Conservation (phyloP, 2,329 filamentous ascomycete species). For the Conoideocrella luteorostrata region DNA sequence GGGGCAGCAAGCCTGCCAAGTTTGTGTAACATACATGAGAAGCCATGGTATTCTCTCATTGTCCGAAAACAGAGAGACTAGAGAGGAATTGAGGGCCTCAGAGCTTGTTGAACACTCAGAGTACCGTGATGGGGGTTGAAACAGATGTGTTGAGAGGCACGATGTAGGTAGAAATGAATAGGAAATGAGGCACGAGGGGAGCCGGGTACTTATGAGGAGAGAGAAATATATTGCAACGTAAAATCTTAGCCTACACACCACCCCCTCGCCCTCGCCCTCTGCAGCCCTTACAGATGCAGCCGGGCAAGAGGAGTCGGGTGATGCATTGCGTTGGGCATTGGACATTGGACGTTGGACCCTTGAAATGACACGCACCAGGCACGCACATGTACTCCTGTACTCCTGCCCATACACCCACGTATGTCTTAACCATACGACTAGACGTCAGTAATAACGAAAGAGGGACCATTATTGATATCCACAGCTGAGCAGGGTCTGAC, state of each 20-base stretch:
- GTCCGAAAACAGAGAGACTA: constrained; percentile 27
- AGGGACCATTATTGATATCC: neutral
- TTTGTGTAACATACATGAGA: constrained; percentile 45
- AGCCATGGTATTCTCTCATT: constrained; percentile 69
- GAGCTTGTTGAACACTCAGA: constrained; percentile 9
- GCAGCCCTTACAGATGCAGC: neutral
- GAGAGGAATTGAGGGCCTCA: constrained; percentile 2
- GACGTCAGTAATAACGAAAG: neutral
- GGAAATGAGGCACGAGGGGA: constrained; percentile 10
- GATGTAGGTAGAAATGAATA: constrained; percentile 9
- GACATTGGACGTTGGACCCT: too few species aligned
- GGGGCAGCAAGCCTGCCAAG: too few species aligned
- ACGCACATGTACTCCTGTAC: neutral
- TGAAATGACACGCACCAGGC: neutral
- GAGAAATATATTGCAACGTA: constrained; percentile 15
- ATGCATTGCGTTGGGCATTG: too few species aligned
- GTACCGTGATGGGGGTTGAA: constrained; percentile 1
- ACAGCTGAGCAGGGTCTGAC: neutral
- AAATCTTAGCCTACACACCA: neutral
- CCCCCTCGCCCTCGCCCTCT: neutral
- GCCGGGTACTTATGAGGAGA: constrained; percentile 12
- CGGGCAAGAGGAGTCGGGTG: neutral
- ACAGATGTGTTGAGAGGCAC: neutral
- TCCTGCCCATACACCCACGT: neutral
- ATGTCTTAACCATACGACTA: neutral